A percentile compares a stretch with the other conserved stretches of the same genome.
Conservation (phyloP, 2,329 filamentous ascomycete species). For the Dryadomyces quercus-mongolicae region DNA sequence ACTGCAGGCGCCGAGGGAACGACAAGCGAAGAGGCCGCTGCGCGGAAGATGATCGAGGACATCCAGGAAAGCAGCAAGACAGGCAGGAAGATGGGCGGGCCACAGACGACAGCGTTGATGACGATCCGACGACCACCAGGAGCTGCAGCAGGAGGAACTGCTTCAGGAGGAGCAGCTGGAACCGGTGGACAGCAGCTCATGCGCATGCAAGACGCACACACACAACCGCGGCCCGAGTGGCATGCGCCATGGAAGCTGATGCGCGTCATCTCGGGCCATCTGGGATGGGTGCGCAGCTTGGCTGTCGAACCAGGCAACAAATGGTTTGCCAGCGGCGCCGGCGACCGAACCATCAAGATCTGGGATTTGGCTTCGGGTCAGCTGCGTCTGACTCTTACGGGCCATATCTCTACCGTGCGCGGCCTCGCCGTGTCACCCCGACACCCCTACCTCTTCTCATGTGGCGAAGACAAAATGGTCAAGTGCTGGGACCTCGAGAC, state of each 20-base stretch:
- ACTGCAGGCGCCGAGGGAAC: slow-evolving; percentile 22
- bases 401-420: slow-evolving; percentile 86
- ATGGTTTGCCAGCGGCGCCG: slow-evolving; percentile 94
- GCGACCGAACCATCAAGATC: slow-evolving; percentile 95
- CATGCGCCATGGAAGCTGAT: slow-evolving; percentile 97
- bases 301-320: slow-evolving; percentile 93
- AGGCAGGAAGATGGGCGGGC: slow-evolving; percentile 8
- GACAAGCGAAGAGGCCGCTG: slow-evolving; percentile 27
- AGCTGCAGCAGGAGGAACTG: slow-evolving; percentile 5
- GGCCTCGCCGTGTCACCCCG: slow-evolving; percentile 85
- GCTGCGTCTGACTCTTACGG: slow-evolving; percentile 77
- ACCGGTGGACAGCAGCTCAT: slow-evolving; percentile 25
- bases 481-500: slow-evolving; percentile 99
- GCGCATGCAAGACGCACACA: slow-evolving; percentile 18
- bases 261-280: slow-evolving; percentile 90
- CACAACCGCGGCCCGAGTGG: slow-evolving; percentile 70
- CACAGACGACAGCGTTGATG: slow-evolving; percentile 24
- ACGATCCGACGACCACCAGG: slow-evolving; percentile 18
- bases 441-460: slow-evolving; percentile 95
- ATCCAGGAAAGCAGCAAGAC: slow-evolving; percentile 32
- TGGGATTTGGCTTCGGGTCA: slow-evolving; percentile 88
- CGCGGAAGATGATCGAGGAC: slow-evolving; percentile 56
- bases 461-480: slow-evolving; percentile 98
- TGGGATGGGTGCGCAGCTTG: slow-evolving; percentile 85
- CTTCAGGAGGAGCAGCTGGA: slow-evolving; percentile 17